Evolutionary conservation across 768 basidiomycete species (phyloP).

Genomic region (Mycena amicta): DNA sequence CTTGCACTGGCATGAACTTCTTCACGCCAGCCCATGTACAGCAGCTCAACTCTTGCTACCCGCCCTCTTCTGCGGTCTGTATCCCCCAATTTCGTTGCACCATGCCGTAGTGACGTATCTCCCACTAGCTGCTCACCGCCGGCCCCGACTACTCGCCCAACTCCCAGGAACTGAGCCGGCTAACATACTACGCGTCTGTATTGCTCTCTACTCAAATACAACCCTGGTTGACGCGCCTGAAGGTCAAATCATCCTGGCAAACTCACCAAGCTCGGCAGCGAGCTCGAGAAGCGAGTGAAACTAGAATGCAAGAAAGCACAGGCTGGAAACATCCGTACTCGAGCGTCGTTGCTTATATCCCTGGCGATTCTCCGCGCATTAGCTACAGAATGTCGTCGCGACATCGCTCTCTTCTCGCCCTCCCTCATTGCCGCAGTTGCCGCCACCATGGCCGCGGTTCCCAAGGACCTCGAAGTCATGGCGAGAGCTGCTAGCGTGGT

Average conservation of each 20-base stretch:
- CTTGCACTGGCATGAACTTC: conserved; percentile 54
- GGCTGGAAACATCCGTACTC: conserved; percentile 72
- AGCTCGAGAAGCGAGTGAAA: conserved; percentile 75
- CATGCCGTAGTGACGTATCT: conserved; percentile 7
- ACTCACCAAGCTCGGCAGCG: conserved; percentile 71
- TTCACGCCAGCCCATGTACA: conserved; percentile 85
- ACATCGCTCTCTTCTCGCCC: conserved; percentile 74
- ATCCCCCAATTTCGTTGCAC: too few relatives aligned
- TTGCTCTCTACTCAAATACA: background rate
- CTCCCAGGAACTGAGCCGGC: conserved; percentile 79
- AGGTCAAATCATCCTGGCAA: conserved; percentile 80
- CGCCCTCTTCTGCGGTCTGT: conserved; percentile 60
- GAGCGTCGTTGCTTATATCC: conserved; percentile 85
- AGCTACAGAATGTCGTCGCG: conserved; percentile 84
- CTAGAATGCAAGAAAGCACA: conserved; percentile 68
- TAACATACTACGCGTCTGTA: conserved; percentile 79
- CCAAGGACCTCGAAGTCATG: conserved; percentile 72
- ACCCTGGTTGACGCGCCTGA: background rate
- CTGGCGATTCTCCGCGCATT: conserved; percentile 81
- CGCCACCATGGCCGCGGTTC: conserved; percentile 52
- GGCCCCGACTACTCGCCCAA: conserved; percentile 82
- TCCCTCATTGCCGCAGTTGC: conserved; percentile 69
- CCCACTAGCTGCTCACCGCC: conserved; percentile 58
- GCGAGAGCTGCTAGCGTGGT: conserved; percentile 83
- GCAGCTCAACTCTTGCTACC: conserved; percentile 86